A percentile compares a stretch with the other conserved stretches of the same genome.
Conservation (phyloP, 2,329 filamentous ascomycete genomes). For the Fusarium sublunatum region DNA sequence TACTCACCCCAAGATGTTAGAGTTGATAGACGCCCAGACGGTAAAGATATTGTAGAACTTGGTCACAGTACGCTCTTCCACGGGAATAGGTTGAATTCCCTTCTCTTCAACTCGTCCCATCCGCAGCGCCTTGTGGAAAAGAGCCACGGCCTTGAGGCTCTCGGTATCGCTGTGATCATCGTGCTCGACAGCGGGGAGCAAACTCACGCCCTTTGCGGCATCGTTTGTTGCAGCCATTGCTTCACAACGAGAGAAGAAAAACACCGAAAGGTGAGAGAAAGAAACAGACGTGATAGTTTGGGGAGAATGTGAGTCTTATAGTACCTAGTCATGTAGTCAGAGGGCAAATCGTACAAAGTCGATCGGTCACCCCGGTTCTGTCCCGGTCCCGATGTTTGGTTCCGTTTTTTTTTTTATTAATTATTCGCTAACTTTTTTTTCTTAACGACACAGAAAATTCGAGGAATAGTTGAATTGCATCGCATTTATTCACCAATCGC, state of each 20-base stretch:
- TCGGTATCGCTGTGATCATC: slow-evolving; percentile 46
- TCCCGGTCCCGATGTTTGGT: slow-evolving; percentile 26
- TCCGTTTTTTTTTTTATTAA: slow-evolving; percentile 31
- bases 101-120: slow-evolving; percentile 57
- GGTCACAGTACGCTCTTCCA: slow-evolving; percentile 55
- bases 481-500: slow-evolving; percentile 31
- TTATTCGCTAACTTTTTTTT: slow-evolving; percentile 13
- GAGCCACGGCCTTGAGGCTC: slow-evolving; percentile 43
- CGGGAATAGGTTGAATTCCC: slow-evolving; percentile 57
- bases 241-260: background rate
- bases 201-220: slow-evolving; percentile 32
- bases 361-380: slow-evolving; percentile 37
- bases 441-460: slow-evolving; percentile 21
- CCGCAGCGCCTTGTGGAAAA: slow-evolving; percentile 50
- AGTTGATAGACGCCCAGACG: slow-evolving; percentile 61
- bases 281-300: background rate
- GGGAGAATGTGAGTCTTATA: slow-evolving; percentile 18
- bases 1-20: slow-evolving; percentile 59
- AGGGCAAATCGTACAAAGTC: slow-evolving; percentile 20
- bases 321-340: slow-evolving; percentile 25
- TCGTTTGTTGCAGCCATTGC: slow-evolving; percentile 23
- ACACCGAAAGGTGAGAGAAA: background rate
- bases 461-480: slow-evolving; percentile 6
- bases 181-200: slow-evolving; percentile 29
- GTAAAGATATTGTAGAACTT: slow-evolving; percentile 60